Evolutionary conservation across 106 monocot genomes (phyloP).

Genomic region (Dioscorea dumetorum): DNA sequence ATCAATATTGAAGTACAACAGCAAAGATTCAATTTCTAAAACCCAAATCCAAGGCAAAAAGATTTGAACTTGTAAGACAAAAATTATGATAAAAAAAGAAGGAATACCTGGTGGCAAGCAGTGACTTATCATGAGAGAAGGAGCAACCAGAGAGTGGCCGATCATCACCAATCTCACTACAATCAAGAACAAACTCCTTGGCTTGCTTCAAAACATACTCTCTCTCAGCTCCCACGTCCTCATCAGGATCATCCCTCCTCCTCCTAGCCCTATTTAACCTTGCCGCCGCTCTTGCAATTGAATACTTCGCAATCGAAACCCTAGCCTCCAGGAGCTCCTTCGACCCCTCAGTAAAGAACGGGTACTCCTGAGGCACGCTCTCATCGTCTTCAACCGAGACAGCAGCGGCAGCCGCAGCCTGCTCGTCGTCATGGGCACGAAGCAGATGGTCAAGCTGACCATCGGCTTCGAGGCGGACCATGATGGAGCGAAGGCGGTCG

Average conservation of each 20-base stretch:
- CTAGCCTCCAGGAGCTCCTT: slow-evolving; percentile 59
- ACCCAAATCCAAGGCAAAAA: too few relatives aligned
- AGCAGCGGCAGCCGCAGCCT: slow-evolving; percentile 10
- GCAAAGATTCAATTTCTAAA: too few relatives aligned
- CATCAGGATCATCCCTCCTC: slow-evolving; percentile 91
- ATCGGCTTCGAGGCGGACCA: slow-evolving; percentile 71
- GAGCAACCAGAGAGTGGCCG: slow-evolving; percentile 86
- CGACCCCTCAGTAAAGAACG: slow-evolving; percentile 85
- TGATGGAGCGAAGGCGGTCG: slow-evolving; percentile 74
- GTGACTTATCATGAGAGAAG: slow-evolving; percentile 54
- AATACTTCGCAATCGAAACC: slow-evolving; percentile 53
- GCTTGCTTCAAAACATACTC: slow-evolving; percentile 53
- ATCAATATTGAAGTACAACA: too few relatives aligned
- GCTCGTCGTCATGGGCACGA: slow-evolving; percentile 55
- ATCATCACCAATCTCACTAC: slow-evolving; percentile 94
- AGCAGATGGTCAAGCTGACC: slow-evolving; percentile 71
- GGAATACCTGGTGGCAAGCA: slow-evolving; percentile 80
- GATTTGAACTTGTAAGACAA: too few relatives aligned
- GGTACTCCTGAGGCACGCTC: slow-evolving; percentile 46
- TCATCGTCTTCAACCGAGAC: slow-evolving; percentile 31
- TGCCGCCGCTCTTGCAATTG: slow-evolving; percentile 40
- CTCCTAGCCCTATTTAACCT: slow-evolving; percentile 70
- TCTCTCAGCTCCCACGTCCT: slow-evolving; percentile 75
- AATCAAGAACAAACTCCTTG: slow-evolving; percentile 45
- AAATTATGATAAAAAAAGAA: neutral